Base-by-base conservation (phyloP, 2,329 filamentous ascomycete species). In the Camillea tinctor region DNA sequence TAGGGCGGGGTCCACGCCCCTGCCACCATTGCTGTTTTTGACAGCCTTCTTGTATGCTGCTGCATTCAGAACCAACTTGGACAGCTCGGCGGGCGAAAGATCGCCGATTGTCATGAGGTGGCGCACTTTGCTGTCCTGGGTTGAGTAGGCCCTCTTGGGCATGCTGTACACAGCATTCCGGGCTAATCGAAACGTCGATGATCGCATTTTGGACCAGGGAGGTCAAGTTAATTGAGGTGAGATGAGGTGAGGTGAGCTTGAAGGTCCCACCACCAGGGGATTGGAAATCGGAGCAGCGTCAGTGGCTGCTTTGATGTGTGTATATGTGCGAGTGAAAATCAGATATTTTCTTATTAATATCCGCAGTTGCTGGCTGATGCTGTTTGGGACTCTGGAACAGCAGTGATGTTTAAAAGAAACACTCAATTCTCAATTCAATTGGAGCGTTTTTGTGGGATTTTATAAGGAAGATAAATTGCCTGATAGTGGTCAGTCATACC, bases 51-150 rank as follows among this genome's bases (percentile, higher is more conserved):
- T 98, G 79, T 92, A 86, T 50, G 83, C 77, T 22, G 86, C 82
- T 55, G 92, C 94, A 86, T 94, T 94, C 73, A 88, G 87, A 60
- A 99, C 89, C 59, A 99, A 84, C 22, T 86, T 87, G 36, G 88
- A 86, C 70, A 99, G 87, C 77, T 99, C 95, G 52, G 83, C 78
- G 6, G 92, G 84, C 1, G 88, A 88, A 60, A 99, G 84, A 73
- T 99, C 93, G 56, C 88, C 88, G 71, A 97, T 97, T 57, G 93
- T 96, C 77, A 97, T 88, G 56, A 99, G 83, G 81, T 98, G 94
- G 66, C 95, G 89, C 54, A 92, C 90, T 24, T 57, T 52, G 7
- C 53, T 65, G 22, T 55, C 56, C 54, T 50, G 30, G 13, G 60
- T 57, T 68, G 81, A 81, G 61, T 81, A 81, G 24, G 76, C 71